Conservation (phyloP, 768 basidiomycete species). For the Xerocomellus dryophilus region DNA sequence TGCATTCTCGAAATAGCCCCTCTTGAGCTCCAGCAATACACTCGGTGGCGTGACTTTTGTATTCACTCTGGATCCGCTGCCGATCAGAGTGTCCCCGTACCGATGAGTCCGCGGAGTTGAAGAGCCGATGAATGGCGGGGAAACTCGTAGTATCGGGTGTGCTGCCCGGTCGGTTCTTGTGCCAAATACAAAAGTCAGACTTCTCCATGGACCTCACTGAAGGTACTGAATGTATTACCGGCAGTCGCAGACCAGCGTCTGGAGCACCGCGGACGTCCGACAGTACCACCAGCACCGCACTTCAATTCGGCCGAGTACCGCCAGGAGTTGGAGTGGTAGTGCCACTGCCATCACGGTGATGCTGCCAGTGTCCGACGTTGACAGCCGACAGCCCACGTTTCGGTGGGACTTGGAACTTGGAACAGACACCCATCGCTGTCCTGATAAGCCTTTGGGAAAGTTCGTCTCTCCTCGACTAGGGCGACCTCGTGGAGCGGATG, state of each 20-base stretch:
- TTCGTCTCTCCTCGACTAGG: too few relatives aligned
- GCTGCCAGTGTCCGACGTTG: not conserved
- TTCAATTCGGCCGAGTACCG: not conserved
- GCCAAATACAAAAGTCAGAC: not conserved
- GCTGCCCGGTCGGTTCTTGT: not conserved
- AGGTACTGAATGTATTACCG: not conserved
- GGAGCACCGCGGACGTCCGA: not conserved
- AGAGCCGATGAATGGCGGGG: not conserved
- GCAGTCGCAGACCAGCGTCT: too few relatives aligned
- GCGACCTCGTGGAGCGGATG: too few relatives aligned
- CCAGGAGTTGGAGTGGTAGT: not conserved
- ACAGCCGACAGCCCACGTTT: not conserved
- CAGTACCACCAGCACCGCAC: not conserved
- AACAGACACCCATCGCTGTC: too few relatives aligned
- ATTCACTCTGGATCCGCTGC: not conserved
- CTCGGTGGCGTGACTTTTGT: not conserved
- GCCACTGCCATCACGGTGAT: too few relatives aligned
- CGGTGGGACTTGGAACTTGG: too few relatives aligned
- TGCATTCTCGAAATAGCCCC: constrained; percentile 1
- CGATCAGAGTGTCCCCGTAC: not conserved
- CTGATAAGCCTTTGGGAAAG: too few relatives aligned
- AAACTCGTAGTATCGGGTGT: not conserved
- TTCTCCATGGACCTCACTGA: not conserved
- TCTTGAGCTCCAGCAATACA: not conserved
- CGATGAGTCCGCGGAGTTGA: not conserved